Base-by-base conservation (phyloP, 2,329 filamentous ascomycete species). In the Fusarium poae region DNA sequence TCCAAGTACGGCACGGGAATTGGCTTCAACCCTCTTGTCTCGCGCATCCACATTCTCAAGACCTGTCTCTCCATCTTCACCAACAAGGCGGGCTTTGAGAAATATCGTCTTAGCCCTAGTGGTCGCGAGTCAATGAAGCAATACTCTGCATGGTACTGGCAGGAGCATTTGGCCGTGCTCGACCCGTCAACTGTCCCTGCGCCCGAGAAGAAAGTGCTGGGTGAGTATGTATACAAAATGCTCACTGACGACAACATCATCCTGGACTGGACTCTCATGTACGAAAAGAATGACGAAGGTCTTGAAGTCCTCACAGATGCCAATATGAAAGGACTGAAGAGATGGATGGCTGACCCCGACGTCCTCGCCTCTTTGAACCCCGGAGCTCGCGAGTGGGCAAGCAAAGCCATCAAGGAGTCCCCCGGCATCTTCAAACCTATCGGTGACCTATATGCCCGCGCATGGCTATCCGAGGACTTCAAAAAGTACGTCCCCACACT, bases 91-190 rank as follows among this genome's bases (percentile, higher is more conserved):
- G 77, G 75, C 68, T 79, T 80, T 32, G 65, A 74, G 5, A 70
- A 63, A 11, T 59, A 72, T 5, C 67, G 77, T 1, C 67, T 80
- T 1, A 72, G 74, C 0, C 54, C 65, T 2, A 68, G 46, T 18
- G 75, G 77, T 0, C 73, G 72, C 3, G 68, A 77, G 9, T 72
- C 78, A 0, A 77, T 80, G 21, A 78, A 73, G 57, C 78, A 80
- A 44, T 82, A 82, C 35, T 79, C 81, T 1, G 80, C 80, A 0
- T 82, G 81, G 81, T 82, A 82, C 57, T 82, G 81, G 81, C 81
- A 81, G 50, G 80, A 82, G 35, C 81, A 82, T 64, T 55, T 82
- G 15, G 75, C 75, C 0, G 75, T 74, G 1, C 70, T 82, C 16
- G 77, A 81, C 39, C 75, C 75, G 2, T 46, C 62, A 0, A 62